Conservation (phyloP, 2,329 filamentous ascomycete genomes). For the Aurifilum marmelostoma region DNA sequence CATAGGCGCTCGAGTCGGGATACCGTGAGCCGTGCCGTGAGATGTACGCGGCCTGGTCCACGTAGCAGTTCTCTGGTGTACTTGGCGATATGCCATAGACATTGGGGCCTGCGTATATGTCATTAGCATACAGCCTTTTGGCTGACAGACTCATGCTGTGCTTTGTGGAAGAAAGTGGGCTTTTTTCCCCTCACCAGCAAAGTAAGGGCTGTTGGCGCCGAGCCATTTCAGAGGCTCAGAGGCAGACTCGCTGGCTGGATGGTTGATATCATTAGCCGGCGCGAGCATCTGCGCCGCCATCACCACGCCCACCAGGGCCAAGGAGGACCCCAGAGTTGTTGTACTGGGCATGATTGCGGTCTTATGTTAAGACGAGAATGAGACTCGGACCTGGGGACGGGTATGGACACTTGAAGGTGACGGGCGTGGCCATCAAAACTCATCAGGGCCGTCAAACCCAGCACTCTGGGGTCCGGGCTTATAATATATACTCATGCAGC, state of each 20-base stretch:
- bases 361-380: background rate
- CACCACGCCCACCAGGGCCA: slow-evolving; percentile 26
- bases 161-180: background rate
- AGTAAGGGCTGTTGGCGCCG: slow-evolving; percentile 58
- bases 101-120: slow-evolving; percentile 51
- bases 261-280: slow-evolving; percentile 30
- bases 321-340: slow-evolving; percentile 15
- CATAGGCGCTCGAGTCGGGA: slow-evolving; percentile 63
- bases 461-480: slow-evolving; percentile 1
- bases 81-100: slow-evolving; percentile 57
- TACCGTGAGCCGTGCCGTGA: slow-evolving; percentile 66
- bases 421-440: slow-evolving; percentile 13
- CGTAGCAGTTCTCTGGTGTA: slow-evolving; percentile 58
- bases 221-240: slow-evolving; percentile 40
- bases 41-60: slow-evolving; percentile 64
- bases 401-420: background rate
- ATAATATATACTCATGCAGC: slow-evolving; percentile 16
- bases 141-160: background rate
- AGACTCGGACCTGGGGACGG: background rate
- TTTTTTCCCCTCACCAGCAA: slow-evolving; percentile 48
- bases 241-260: slow-evolving; percentile 30
- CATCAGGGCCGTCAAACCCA: background rate
- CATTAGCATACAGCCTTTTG: slow-evolving; percentile 13
- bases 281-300: slow-evolving; percentile 30
- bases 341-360: slow-evolving; percentile 17